Evolutionary conservation across 1,284 basidiomycete species (phyloP), one percentile per base, ranked within the genome.

Genomic region (Heliocybe sulcata): DNA sequence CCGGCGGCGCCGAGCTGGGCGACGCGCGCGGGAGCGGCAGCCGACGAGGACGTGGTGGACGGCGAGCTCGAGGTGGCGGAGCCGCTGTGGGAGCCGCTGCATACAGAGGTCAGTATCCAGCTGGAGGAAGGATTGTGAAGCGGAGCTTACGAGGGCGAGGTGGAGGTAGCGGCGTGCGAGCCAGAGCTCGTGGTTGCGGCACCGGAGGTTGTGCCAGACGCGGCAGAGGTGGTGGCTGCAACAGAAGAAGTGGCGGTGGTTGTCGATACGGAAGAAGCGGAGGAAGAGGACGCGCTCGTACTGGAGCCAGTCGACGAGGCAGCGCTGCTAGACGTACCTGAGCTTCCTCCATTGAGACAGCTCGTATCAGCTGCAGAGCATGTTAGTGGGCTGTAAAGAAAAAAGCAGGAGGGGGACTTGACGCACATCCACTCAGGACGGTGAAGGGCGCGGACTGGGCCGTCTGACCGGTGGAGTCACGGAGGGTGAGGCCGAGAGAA

Each of bases 401-500:
- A 4, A 48, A 25, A 42, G 53, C 54, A 35, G 58, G 38, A n/a
- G 49, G 29, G 35, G 14, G 22, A 35, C 48, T n/a, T n/a, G n/a
- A 31, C 29, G 29, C 29, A 86, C 83, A 35, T 54, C 80, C 74
- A 23, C 66, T 0, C 27, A 68, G 62, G 59, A 86, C 63, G n/a
- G 65, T 71, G 71, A 87, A 74, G 1, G 78, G 42, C 16, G 76
- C 82, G 3, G 75, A 70, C 60, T 83, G 79, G 1, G 66, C 74
- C 50, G 65, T 51, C 0, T 26, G 1, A 62, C 86, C 85, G 35
- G 66, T 77, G 56, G 50, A 64, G 59, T 89, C 86, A 64, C 74
- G 74, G 55, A 88, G 54, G 4, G 66, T 72, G 25, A 88, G 65
- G 50, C 76, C 80, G 49, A 87, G 61, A 22, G 58, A 64, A 6